A percentile compares a stretch with the other conserved stretches of the same genome.
Conservation (phyloP, 1,284 basidiomycete species). For the Cutaneotrichosporon spelunceum region DNA sequence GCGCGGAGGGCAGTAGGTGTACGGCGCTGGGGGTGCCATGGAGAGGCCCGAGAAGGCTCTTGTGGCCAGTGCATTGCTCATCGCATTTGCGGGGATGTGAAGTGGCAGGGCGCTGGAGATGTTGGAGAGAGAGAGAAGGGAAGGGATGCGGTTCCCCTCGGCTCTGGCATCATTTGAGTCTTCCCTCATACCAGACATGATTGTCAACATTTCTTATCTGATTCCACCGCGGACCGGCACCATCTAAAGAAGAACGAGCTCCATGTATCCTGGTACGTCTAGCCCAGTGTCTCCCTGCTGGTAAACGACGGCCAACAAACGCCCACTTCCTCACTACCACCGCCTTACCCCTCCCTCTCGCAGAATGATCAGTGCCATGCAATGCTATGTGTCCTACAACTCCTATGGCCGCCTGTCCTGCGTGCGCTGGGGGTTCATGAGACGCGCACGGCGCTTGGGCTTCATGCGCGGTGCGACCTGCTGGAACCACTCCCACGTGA, state of each 20-base stretch:
- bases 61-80: not conserved
- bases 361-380: slow-evolving; percentile 15
- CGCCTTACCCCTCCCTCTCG: not conserved
- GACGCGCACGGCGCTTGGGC: slow-evolving; percentile 61
- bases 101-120: not conserved
- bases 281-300: too few species aligned
- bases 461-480: slow-evolving; percentile 63
- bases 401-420: slow-evolving; percentile 24
- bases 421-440: slow-evolving; percentile 62
- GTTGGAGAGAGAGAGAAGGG: not conserved
- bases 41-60: not conserved
- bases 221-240: too few species aligned
- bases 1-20: not conserved
- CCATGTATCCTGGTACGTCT: too few species aligned
- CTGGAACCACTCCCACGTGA: slow-evolving; percentile 87
- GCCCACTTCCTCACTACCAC: too few species aligned
- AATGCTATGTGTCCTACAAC: slow-evolving; percentile 12
- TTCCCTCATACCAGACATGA: too few species aligned
- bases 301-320: too few species aligned
- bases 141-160: not conserved
- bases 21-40: not conserved
- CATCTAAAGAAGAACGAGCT: too few species aligned
- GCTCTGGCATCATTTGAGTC: too few species aligned
- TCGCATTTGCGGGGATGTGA: not conserved
- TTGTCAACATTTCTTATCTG: too few species aligned